A percentile compares a stretch with the other conserved stretches of the same genome.
These are phyloP conservation scores for Fusarium coffeatum DNA, from an alignment of 2,329 filamentous ascomycete genomes.

Conservation along the genomic window DNA sequence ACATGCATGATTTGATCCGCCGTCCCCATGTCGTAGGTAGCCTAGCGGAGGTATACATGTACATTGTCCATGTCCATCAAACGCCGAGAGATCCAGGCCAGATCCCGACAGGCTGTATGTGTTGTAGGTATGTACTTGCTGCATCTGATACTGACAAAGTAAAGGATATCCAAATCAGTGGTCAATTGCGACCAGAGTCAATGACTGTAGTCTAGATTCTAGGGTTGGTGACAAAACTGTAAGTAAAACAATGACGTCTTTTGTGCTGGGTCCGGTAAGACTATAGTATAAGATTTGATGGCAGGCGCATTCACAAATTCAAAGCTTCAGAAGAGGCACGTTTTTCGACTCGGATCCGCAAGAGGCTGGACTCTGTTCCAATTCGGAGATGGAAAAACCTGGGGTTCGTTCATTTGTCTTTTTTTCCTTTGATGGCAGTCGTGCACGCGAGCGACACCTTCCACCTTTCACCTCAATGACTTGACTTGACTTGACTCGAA, in stretches of 20 bases:
- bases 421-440: conserved; percentile 11
- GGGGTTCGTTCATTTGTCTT: conserved; percentile 6
- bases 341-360: conserved; percentile 6
- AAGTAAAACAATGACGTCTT: conserved; percentile 22
- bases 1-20: conserved; percentile 32
- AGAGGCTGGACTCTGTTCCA: conserved; percentile 15
- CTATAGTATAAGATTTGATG: not conserved
- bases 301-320: not conserved
- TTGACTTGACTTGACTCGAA: not conserved
- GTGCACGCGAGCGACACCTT: conserved; percentile 24
- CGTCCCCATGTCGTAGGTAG: conserved; percentile 1
- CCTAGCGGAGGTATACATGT: not conserved
- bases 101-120: conserved; percentile 26
- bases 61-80: conserved; percentile 6
- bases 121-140: not conserved
- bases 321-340: conserved; percentile 23
- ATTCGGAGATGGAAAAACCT: conserved; percentile 29
- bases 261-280: not conserved
- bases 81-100: conserved; percentile 45
- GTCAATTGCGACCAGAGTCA: not conserved
- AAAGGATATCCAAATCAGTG: not conserved
- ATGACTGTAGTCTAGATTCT: not conserved
- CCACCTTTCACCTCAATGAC: not conserved
- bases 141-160: not conserved
- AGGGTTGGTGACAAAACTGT: conserved; percentile 7